Evolutionary conservation across 228 moss, liverwort and hornwort species (phyloP).

Genomic region (Sphagnum magellanicum): DNA sequence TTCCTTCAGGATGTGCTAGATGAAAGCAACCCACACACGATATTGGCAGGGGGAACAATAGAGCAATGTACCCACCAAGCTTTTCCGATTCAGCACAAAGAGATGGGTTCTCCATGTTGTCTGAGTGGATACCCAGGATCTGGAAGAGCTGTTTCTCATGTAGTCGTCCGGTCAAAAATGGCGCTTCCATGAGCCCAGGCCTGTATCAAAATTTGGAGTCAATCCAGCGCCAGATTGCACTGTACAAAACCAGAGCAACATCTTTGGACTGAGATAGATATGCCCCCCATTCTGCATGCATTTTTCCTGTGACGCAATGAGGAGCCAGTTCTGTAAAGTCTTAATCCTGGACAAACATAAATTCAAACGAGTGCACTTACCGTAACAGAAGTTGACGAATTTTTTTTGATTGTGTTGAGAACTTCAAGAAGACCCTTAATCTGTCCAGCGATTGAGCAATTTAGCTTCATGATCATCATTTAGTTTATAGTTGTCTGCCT

Average conservation of each 20-base stretch:
- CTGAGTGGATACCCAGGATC: conserved; percentile 86
- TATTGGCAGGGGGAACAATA: neutral
- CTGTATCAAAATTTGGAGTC: conserved; percentile 21
- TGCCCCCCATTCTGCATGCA: neutral
- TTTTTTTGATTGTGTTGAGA: conserved; percentile 95
- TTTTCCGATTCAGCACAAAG: conserved; percentile 44
- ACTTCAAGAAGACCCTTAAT: conserved; percentile 84
- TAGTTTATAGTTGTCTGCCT: too few relatives aligned
- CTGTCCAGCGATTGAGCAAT: conserved; percentile 18
- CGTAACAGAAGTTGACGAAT: conserved; percentile 81
- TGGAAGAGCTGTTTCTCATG: conserved; percentile 86
- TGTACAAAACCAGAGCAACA: neutral
- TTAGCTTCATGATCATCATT: too few relatives aligned
- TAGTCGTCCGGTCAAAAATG: conserved; percentile 91
- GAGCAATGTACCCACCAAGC: conserved; percentile 46
- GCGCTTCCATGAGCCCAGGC: conserved; percentile 97
- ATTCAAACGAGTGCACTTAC: conserved; percentile 16
- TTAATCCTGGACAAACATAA: too few relatives aligned
- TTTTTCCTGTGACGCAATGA: too few relatives aligned
- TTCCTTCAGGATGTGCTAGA: neutral
- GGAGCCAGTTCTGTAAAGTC: too few relatives aligned
- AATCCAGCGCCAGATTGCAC: neutral
- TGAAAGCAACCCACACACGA: too few relatives aligned
- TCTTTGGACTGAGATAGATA: neutral
- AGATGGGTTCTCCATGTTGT: conserved; percentile 91